These are phyloP conservation scores for Coemansia guatemalensis DNA, from an alignment of 192 early-diverging fungal genomes.

Conservation along the genomic window DNA sequence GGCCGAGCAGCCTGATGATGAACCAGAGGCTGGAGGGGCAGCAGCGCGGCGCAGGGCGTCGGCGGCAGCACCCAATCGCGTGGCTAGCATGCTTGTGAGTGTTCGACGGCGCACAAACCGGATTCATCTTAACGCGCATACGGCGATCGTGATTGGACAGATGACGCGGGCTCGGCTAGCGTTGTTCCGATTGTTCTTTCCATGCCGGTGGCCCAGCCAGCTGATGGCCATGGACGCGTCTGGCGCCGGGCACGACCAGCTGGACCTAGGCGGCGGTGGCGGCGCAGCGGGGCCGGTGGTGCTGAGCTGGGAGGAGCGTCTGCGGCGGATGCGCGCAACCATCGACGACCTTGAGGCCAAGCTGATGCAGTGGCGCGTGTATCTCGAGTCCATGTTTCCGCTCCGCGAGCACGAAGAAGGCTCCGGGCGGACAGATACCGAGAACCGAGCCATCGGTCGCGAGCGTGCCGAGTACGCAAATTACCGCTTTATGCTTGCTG, in stretches of 20 bases:
- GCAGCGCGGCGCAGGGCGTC: slow-evolving; percentile 12
- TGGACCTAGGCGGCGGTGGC: slow-evolving; percentile 45
- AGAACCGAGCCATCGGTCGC: slow-evolving; percentile 32
- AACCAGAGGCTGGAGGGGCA: neutral
- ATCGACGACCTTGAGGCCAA: slow-evolving; percentile 49
- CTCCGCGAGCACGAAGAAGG: slow-evolving; percentile 52
- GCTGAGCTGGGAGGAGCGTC: slow-evolving; percentile 53
- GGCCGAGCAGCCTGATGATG: neutral
- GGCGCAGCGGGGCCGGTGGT: slow-evolving; percentile 43
- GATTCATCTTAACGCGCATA: slow-evolving; percentile 51
- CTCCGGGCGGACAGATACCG: slow-evolving; percentile 26
- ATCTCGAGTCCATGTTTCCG: slow-evolving; percentile 52
- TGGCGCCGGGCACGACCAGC: slow-evolving; percentile 10
- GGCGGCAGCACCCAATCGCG: slow-evolving; percentile 28
- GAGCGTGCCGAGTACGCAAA: slow-evolving; percentile 54
- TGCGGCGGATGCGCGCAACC: slow-evolving; percentile 44
- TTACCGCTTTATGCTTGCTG: slow-evolving; percentile 48
- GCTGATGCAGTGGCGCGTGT: slow-evolving; percentile 54
- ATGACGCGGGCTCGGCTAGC: slow-evolving; percentile 51
- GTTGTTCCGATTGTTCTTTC: slow-evolving; percentile 53
- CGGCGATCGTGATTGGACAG: slow-evolving; percentile 49
- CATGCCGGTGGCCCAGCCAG: slow-evolving; percentile 54
- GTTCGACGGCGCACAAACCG: slow-evolving; percentile 53
- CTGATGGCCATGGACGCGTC: slow-evolving; percentile 34
- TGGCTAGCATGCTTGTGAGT: slow-evolving; percentile 50